These are phyloP conservation scores for Fragilaria crotonensis DNA, from an alignment of 108 stramenopile species.

Conservation along the genomic window DNA sequence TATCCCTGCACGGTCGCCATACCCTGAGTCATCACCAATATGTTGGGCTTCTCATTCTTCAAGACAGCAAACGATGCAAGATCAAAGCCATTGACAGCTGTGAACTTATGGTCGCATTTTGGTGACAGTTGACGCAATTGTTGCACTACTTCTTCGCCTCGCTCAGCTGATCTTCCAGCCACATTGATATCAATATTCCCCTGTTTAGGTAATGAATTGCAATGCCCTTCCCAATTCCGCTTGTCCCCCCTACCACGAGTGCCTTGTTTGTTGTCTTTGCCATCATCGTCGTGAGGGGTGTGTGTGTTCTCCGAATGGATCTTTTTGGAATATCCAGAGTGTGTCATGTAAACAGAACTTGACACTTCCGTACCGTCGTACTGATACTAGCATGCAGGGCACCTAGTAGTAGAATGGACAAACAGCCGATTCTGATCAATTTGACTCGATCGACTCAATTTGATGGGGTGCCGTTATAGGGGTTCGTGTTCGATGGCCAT, in stretches of 20 bases:
- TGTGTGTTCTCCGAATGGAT: too few species aligned
- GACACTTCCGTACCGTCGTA: too few species aligned
- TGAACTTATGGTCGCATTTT: slow-evolving; percentile 21
- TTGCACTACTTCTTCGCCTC: slow-evolving; percentile 14
- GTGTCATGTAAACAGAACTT: too few species aligned
- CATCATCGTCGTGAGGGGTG: neutral
- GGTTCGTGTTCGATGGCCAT: too few species aligned
- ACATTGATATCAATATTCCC: slow-evolving; percentile 33
- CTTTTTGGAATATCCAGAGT: too few species aligned
- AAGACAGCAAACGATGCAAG: slow-evolving; percentile 21
- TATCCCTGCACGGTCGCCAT: slow-evolving; percentile 51
- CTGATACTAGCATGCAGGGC: too few species aligned
- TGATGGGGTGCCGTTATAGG: too few species aligned
- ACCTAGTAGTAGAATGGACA: too few species aligned
- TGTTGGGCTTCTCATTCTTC: slow-evolving; percentile 7
- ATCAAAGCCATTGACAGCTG: slow-evolving; percentile 35
- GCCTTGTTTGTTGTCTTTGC: slow-evolving; percentile 7
- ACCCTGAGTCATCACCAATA: slow-evolving; percentile 59
- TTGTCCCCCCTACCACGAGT: slow-evolving; percentile 44
- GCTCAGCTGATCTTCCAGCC: slow-evolving; percentile 17
- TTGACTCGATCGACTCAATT: too few species aligned
- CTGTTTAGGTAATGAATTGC: slow-evolving; percentile 28
- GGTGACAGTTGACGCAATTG: slow-evolving; percentile 2
- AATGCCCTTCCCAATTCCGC: slow-evolving; percentile 45
- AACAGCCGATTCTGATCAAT: too few species aligned